These are phyloP conservation scores for Sequoia sempervirens DNA, from an alignment of 75 land plant species.

Conservation along the genomic window DNA sequence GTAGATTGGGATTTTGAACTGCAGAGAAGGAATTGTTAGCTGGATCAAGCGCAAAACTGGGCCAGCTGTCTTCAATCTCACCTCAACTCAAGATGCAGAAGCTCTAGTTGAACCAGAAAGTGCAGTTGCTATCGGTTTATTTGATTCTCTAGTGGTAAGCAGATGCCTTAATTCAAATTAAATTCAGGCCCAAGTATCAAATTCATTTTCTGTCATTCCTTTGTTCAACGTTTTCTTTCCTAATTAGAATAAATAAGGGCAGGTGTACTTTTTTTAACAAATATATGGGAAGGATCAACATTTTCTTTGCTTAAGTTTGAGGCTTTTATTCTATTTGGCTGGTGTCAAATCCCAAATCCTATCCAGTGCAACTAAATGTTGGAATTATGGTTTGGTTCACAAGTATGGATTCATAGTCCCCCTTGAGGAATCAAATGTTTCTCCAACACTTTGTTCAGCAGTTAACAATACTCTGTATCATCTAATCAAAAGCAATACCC, in stretches of 20 bases:
- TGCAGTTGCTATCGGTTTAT: conserved; percentile 60
- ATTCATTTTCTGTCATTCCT: background rate
- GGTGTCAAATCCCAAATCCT: background rate
- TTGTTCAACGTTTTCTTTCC: background rate
- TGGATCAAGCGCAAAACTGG: conserved; percentile 93
- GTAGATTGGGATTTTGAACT: background rate
- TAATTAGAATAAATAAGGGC: background rate
- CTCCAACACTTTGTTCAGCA: background rate
- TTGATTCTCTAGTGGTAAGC: conserved; percentile 74
- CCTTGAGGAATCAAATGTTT: background rate
- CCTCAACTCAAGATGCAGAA: conserved; percentile 68
- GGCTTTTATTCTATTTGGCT: background rate
- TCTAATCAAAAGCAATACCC: no score
- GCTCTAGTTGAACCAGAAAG: conserved; percentile 37
- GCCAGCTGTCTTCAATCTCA: conserved; percentile 52
- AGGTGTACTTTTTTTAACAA: background rate
- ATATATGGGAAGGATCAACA: background rate
- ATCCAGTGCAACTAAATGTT: background rate
- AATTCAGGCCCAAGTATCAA: background rate
- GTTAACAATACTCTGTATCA: background rate
- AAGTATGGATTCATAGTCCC: background rate
- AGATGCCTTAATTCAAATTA: background rate
- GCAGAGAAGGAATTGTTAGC: conserved; percentile 82
- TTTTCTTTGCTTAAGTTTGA: background rate
- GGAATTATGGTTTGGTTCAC: no score